Percentiles rank a stretch among this genome's conserved stretches.
phyloP scores from a whole-genome alignment of 768 basidiomycete species.

The Bullera alba region DNA sequence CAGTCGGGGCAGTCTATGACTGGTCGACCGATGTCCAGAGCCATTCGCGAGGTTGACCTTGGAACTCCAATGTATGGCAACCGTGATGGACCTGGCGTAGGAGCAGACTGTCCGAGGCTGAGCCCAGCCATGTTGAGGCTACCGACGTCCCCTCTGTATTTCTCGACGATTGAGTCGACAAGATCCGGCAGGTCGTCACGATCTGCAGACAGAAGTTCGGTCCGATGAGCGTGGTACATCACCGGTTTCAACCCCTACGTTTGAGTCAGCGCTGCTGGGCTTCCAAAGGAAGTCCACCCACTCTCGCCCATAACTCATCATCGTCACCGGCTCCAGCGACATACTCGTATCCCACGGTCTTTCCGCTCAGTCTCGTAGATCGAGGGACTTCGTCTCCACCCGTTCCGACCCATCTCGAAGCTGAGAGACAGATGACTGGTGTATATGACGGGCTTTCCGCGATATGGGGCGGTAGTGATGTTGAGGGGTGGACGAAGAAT shows the following conservation, averaged over 20 bases:
- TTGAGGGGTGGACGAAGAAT: constrained; percentile 77
- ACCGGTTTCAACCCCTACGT: constrained; percentile 67
- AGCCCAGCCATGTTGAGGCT: background rate
- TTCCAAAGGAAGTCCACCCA: constrained; percentile 39
- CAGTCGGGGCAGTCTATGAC: background rate
- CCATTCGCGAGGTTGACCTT: background rate
- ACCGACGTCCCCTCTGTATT: background rate
- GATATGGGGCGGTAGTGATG: constrained; percentile 52
- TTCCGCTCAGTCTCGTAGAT: constrained; percentile 16
- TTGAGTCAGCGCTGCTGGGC: constrained; percentile 1
- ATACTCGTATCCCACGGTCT: constrained; percentile 70
- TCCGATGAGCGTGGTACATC: constrained; percentile 62
- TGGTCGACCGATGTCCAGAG: background rate
- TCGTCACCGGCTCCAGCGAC: constrained; percentile 94
- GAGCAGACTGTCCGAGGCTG: background rate
- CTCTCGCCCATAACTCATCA: constrained; percentile 82
- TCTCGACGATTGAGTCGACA: background rate
- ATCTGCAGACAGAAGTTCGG: constrained; percentile 50
- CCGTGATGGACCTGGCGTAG: background rate
- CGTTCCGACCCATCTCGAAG: constrained; percentile 60
- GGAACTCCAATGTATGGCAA: background rate
- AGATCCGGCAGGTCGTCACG: constrained; percentile 50
- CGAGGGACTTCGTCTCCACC: constrained; percentile 44
- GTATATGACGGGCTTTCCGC: constrained; percentile 14
- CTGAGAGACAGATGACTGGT: constrained; percentile 78